phyloP scores from a whole-genome alignment of 139 green algal genomes.

The Volvox africanus region DNA sequence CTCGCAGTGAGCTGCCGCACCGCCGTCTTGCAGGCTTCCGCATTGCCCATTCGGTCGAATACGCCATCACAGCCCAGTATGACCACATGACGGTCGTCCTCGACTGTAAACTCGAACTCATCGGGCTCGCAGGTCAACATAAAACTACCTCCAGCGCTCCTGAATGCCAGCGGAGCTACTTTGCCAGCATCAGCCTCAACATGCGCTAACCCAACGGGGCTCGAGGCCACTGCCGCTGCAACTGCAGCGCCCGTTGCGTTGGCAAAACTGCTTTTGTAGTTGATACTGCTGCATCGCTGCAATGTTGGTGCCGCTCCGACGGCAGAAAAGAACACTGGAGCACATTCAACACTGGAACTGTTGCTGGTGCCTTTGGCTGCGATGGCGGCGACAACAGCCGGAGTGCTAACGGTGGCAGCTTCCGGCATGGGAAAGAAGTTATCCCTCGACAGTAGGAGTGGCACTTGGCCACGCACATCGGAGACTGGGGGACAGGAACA shows the following conservation, averaged over 20 bases:
- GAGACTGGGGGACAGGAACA: not conserved
- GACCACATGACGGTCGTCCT: slow-evolving; percentile 32
- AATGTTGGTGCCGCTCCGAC: not conserved
- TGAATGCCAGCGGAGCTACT: not conserved
- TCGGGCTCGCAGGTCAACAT: slow-evolving; percentile 29
- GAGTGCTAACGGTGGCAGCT: not conserved
- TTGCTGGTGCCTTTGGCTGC: not conserved
- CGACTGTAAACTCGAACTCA: slow-evolving; percentile 2
- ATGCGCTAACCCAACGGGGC: not conserved
- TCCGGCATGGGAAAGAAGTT: too few relatives aligned
- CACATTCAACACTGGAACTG: not conserved
- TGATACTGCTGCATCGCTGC: not conserved
- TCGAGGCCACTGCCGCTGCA: slow-evolving; percentile 1
- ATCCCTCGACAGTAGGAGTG: too few relatives aligned
- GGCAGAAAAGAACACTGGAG: too few relatives aligned
- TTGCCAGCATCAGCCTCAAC: too few relatives aligned
- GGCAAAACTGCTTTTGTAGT: slow-evolving; percentile 4
- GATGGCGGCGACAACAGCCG: not conserved
- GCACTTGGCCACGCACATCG: too few relatives aligned
- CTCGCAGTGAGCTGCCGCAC: slow-evolving; percentile 9
- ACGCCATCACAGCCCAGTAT: slow-evolving; percentile 41
- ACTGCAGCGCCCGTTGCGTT: not conserved
- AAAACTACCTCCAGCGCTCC: not conserved
- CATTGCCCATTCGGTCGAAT: slow-evolving; percentile 27
- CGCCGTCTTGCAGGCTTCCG: slow-evolving; percentile 34